These are phyloP conservation scores for Boletus subluridellus DNA, from an alignment of 1,284 basidiomycete genomes.

Conservation along the genomic window DNA sequence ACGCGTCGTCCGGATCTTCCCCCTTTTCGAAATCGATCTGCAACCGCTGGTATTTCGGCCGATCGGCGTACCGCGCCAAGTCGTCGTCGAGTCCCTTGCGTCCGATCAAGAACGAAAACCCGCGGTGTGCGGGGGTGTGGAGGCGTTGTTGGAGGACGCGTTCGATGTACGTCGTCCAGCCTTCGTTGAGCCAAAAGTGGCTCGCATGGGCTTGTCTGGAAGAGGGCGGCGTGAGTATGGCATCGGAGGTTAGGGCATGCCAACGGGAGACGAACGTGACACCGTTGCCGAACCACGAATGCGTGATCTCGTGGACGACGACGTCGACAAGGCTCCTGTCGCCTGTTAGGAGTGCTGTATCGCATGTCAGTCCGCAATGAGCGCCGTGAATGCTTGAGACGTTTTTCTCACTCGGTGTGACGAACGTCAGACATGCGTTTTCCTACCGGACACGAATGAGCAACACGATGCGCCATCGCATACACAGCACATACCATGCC, in stretches of 20 bases:
- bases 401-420: constrained; percentile 69
- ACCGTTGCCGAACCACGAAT: constrained; percentile 86
- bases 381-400: not conserved
- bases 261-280: constrained; percentile 55
- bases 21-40: constrained; percentile 82
- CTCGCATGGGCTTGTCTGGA: constrained; percentile 63
- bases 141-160: constrained; percentile 74
- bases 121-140: constrained; percentile 77
- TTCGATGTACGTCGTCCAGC: constrained; percentile 95
- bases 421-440: constrained; percentile 82
- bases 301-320: constrained; percentile 73
- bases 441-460: constrained; percentile 44
- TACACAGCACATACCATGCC: constrained; percentile 57
- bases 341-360: constrained; percentile 74
- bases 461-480: not conserved
- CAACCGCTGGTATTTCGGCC: constrained; percentile 79
- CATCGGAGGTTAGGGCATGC: not conserved
- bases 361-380: constrained; percentile 2
- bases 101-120: constrained; percentile 79
- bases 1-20: constrained; percentile 87
- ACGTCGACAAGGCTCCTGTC: constrained; percentile 87
- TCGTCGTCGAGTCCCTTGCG: constrained; percentile 71
- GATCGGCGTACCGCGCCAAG: constrained; percentile 56
- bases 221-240: constrained; percentile 3
- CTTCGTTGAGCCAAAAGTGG: constrained; percentile 92